Base-by-base conservation (phyloP, 495 filamentous ascomycete species). In the Viridothelium virens region DNA sequence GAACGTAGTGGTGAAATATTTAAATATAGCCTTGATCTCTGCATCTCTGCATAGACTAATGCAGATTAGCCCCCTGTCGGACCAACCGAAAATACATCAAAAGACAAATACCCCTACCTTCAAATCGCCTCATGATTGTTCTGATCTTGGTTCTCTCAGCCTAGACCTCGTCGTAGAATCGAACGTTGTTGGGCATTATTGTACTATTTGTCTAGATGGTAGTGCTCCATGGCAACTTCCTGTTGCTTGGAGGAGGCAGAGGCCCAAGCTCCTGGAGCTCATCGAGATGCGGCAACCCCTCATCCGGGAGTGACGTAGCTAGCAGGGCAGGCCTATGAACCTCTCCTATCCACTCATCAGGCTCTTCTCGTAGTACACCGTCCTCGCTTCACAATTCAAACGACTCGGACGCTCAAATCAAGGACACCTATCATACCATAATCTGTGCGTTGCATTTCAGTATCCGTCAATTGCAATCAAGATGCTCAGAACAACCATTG, bases 401-500 rank as follows among this genome's bases (percentile, higher is more conserved):
- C 14, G 1, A 44, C 1, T 44, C 6, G 7, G 1, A 44, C 7
- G 6, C 41, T 44, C 14, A 7, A 44, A 44, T 44, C 41, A 44
- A 44, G 1, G 7, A 25, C 25, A 25, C 25, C 25, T 25, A 25
- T 44, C 41, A 1, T 44, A 44, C 7, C 41, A 44, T 1, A 53
- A 14, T 0, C 48, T 25, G 10, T 34, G 53, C 53, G n/a, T 59
- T 10, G 2, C 31, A 36, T 0, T 33, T 31, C 2, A 33, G 0
- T 4, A 59, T 34, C 31, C 25, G 14, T 36, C 2, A 59, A 41
- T 37, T 25, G 38, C 3, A 63, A 3, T 44, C 64, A 67, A 37
- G 53, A 75, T 75, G 70, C 68, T 70, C 71, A 72, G 76, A 50
- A 70, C 70, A 65, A 68, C 67, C 10, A 63, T 73, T 50, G 61